Evolutionary conservation across 2,329 filamentous ascomycete species (phyloP).

Genomic region (Beauveria sp.): DNA sequence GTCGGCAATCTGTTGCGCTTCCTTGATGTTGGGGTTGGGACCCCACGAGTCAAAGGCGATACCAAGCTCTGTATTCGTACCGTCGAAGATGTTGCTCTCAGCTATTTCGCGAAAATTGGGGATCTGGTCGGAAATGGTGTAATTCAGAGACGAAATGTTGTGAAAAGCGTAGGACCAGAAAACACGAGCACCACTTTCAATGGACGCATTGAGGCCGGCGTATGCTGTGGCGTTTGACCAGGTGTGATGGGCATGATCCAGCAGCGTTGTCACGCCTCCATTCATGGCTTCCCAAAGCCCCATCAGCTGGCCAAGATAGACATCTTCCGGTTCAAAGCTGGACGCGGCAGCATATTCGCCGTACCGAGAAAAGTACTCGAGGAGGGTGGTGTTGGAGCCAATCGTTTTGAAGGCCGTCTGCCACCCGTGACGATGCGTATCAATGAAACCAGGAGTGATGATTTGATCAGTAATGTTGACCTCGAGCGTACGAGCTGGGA

Average conservation of each 20-base stretch:
- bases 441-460: constrained; percentile 46
- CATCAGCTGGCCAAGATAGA: constrained; percentile 1
- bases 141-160: constrained; percentile 21
- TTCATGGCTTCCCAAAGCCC: constrained; percentile 2
- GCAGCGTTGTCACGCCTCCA: constrained; percentile 3
- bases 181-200: constrained; percentile 41
- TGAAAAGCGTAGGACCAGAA: constrained; percentile 39
- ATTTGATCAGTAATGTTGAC: constrained; percentile 45
- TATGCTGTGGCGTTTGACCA: constrained; percentile 21
- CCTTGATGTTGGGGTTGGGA: constrained; percentile 18
- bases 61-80: constrained; percentile 28
- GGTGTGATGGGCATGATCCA: constrained; percentile 6
- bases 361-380: constrained; percentile 35
- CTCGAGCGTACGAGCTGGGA: constrained; percentile 20
- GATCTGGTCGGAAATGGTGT: constrained; percentile 29
- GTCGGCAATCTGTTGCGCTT: constrained; percentile 24
- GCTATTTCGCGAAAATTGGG: constrained; percentile 31
- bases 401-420: constrained; percentile 48
- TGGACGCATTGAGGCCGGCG: constrained; percentile 37
- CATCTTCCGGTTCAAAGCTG: constrained; percentile 16
- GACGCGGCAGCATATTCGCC: constrained; percentile 20
- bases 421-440: constrained; percentile 50
- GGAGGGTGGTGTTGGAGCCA: constrained; percentile 40
- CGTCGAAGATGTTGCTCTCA: constrained; percentile 17
- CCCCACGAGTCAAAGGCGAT: constrained; percentile 34